A percentile compares a stretch with the other conserved stretches of the same genome.
Conservation (phyloP, 306 rosid species). For the Prunus mongolica region DNA sequence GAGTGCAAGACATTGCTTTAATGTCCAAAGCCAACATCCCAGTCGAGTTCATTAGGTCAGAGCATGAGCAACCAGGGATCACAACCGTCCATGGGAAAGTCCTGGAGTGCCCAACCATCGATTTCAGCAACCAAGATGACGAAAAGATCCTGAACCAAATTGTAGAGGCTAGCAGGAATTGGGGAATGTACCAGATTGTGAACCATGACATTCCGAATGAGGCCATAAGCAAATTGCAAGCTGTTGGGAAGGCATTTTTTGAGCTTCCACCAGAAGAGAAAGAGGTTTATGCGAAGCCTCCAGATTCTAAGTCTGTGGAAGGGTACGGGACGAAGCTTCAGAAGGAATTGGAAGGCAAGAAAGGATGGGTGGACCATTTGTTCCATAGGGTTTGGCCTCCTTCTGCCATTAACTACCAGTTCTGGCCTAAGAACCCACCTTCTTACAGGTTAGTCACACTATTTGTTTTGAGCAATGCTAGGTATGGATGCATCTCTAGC, state of each 20-base stretch:
- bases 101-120: constrained; percentile 45
- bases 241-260: constrained; percentile 57
- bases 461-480: background rate
- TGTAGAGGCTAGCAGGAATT: constrained; percentile 37
- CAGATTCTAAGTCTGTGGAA: constrained; percentile 38
- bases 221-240: constrained; percentile 44
- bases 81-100: constrained; percentile 53
- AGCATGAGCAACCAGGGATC: constrained; percentile 60
- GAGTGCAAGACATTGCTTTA: constrained; percentile 55
- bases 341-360: constrained; percentile 56
- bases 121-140: constrained; percentile 38
- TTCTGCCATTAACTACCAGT: constrained; percentile 42
- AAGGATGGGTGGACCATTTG: constrained; percentile 83
- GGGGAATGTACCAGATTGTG: constrained; percentile 82
- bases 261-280: constrained; percentile 54
- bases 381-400: constrained; percentile 67
- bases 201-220: constrained; percentile 63
- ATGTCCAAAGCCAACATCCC: constrained; percentile 36
- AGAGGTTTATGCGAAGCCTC: constrained; percentile 46
- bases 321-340: constrained; percentile 64
- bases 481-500: background rate
- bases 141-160: constrained; percentile 18
- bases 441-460: constrained; percentile 56
- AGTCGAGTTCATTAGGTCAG: constrained; percentile 37
- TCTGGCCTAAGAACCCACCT: constrained; percentile 73